phyloP scores from a whole-genome alignment of 345 rosid species.

The Eucalyptus tenuipes region DNA sequence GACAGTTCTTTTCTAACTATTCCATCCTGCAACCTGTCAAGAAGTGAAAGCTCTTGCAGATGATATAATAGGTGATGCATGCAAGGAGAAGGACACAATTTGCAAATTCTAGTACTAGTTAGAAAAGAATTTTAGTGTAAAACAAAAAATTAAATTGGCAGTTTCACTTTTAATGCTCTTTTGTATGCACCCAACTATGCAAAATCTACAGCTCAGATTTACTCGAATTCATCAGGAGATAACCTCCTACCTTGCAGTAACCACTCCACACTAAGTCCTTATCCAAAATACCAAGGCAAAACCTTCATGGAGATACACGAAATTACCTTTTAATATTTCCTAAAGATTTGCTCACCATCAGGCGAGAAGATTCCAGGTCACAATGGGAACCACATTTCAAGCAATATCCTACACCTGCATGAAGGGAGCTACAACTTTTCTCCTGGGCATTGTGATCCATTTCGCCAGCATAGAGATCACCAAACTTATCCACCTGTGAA shows the following conservation, averaged over 20 bases:
- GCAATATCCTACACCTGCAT: constrained; percentile 34
- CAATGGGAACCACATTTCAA: constrained; percentile 46
- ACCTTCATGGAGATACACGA: not conserved
- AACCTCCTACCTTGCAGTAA: not conserved
- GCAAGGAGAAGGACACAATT: not conserved
- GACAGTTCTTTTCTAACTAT: constrained; percentile 16
- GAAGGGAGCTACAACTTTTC: constrained; percentile 4
- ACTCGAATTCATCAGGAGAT: not conserved
- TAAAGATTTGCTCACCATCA: constrained; percentile 37
- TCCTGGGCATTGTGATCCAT: constrained; percentile 6
- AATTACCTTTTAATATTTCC: constrained; percentile 35
- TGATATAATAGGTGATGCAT: not conserved
- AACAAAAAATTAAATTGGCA: not conserved
- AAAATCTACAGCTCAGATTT: not conserved
- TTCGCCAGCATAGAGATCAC: not conserved
- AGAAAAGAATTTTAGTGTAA: not conserved
- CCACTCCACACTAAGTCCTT: not conserved
- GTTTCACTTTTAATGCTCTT: not conserved
- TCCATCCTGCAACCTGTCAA: constrained; percentile 24
- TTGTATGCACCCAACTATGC: not conserved
- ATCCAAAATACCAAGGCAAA: not conserved
- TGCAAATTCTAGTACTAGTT: not conserved
- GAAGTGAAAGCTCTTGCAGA: not conserved
- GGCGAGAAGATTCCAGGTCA: constrained; percentile 24
- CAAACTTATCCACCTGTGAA: constrained; percentile 15